Base-by-base conservation (phyloP, 306 rosid species). In the Canavalia ensiformis region DNA sequence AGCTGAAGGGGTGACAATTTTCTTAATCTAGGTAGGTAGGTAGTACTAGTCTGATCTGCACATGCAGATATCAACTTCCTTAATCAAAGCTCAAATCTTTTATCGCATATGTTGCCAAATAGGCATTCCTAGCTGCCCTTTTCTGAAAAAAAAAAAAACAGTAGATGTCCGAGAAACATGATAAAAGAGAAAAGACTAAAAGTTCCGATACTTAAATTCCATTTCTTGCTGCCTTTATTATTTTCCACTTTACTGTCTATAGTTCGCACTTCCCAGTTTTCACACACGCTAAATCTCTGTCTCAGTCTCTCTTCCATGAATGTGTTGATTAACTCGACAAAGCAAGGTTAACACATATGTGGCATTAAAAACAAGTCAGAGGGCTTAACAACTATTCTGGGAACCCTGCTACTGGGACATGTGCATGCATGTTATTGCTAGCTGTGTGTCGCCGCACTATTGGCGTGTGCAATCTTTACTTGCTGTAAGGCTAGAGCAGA, bases 401-500 rank as follows among this genome's bases (percentile, higher is more conserved):
- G 46, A 75, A 75, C 47, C 28, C 58, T 44, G 79, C 31, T 44
- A 69, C 31, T 30, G 58, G 60, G 46, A 47, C 60, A 46, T 34
- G 35, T 62, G 81, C 72, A 76, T 63, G 72, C 25, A 18, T 76
- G 72, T 62, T 63, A 1, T 44, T 49, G 62, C 72, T 76, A 63
- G 81, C 63, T 63, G 60, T 67, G 54, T 62, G 45, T 67, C 34
- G 72, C 81, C 81, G 30, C 63, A 35, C 81, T 62, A 76, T 47
- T 49, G 73, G 72, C 25, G 25, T 71, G 63, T 76, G 81, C 81
- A 64, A 76, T 76, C 72, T 62, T 76, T 76, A 76, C 63, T 76
- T 76, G 63, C 63, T 50, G 63, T 49, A 47, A 35, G 51, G 50
- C 72, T 46, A 76, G 51, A 76, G 51, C 81, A 63, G 63, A 49